Evolutionary conservation across 2,329 filamentous ascomycete genomes (phyloP).

Genomic region (Colletotrichum magnum): DNA sequence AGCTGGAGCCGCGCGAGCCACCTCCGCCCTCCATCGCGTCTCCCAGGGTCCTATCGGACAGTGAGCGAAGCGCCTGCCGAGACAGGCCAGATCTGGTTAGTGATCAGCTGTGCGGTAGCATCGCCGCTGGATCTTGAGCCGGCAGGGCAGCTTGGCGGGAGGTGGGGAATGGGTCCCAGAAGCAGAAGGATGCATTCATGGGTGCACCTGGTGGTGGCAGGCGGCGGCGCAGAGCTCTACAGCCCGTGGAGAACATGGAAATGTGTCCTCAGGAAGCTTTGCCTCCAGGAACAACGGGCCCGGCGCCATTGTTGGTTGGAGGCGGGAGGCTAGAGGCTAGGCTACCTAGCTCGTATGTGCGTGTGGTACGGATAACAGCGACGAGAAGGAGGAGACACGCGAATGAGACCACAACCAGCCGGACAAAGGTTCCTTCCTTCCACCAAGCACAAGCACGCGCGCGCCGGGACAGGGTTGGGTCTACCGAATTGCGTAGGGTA

Average conservation of each 20-base stretch:
- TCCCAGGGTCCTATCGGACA: slow-evolving; percentile 14
- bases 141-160: slow-evolving; percentile 35
- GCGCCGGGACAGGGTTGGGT: slow-evolving; percentile 11
- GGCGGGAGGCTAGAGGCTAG: background rate
- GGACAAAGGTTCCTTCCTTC: background rate
- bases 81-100: slow-evolving; percentile 32
- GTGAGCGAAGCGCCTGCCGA: slow-evolving; percentile 29
- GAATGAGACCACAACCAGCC: background rate
- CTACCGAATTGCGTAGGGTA: background rate
- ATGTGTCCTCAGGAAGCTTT: slow-evolving; percentile 32
- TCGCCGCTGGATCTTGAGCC: slow-evolving; percentile 30
- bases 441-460: slow-evolving; percentile 4
- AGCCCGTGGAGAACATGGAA: slow-evolving; percentile 25
- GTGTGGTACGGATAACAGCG: background rate
- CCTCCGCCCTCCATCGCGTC: slow-evolving; percentile 18
- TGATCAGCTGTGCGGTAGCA: slow-evolving; percentile 38
- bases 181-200: slow-evolving; percentile 8
- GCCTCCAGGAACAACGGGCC: slow-evolving; percentile 3
- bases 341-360: background rate
- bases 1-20: slow-evolving; percentile 30
- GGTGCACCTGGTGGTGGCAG: slow-evolving; percentile 31
- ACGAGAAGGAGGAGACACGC: background rate
- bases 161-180: slow-evolving; percentile 21
- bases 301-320: background rate
- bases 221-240: slow-evolving; percentile 23